phyloP scores from a whole-genome alignment of 2,329 filamentous ascomycete species.

The Magnaporthiopsis rhizophila region DNA sequence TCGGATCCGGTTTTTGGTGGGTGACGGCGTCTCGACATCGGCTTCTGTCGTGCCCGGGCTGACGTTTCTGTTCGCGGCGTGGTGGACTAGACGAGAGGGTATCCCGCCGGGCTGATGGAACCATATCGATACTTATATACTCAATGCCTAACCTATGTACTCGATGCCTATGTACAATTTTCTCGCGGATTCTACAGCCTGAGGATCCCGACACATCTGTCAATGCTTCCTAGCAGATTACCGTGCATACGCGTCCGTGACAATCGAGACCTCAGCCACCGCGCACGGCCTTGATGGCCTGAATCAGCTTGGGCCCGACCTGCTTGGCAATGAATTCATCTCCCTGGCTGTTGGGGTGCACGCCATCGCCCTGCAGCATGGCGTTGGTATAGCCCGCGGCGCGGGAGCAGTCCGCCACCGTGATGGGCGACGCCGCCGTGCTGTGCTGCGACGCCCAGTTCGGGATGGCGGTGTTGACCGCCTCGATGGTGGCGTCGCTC shows the following conservation, averaged over 20 bases:
- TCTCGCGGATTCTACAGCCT: neutral
- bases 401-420: slow-evolving; percentile 28
- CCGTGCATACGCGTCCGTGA: no score
- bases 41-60: neutral
- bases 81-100: neutral
- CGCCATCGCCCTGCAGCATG: slow-evolving; percentile 29
- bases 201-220: neutral
- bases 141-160: neutral
- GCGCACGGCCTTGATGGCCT: slow-evolving; percentile 19
- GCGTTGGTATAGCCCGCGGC: slow-evolving; percentile 21
- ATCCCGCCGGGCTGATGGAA: neutral
- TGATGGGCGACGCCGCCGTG: slow-evolving; percentile 29
- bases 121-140: neutral
- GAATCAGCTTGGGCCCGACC: slow-evolving; percentile 24
- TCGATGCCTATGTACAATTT: neutral
- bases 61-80: neutral
- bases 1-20: neutral
- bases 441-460: slow-evolving; percentile 27
- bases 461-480: slow-evolving; percentile 15
- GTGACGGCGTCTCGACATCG: neutral
- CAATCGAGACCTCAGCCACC: neutral
- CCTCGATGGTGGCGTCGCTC: slow-evolving; percentile 17
- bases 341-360: slow-evolving; percentile 30
- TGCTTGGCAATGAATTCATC: slow-evolving; percentile 24
- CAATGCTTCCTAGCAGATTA: no score